Evolutionary conservation across 352 stramenopile genomes (phyloP).

Genomic region (Globisporangium okanoganense): DNA sequence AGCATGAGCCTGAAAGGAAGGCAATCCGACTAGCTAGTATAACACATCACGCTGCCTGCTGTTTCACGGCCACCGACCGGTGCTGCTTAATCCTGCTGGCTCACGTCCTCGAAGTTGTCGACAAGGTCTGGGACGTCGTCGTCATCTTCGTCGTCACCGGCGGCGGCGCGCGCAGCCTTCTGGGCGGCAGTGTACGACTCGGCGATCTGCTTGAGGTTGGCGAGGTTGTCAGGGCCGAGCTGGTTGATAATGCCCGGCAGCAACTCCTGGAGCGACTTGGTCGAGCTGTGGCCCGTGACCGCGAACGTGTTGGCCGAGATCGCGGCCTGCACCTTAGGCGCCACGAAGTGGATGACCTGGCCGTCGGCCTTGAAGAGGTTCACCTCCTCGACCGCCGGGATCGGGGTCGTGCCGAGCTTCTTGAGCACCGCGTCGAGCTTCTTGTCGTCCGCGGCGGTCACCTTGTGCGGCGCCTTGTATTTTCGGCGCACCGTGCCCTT

Average conservation of each 20-base stretch:
- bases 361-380: constrained; percentile 99
- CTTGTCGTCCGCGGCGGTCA: constrained; percentile 94
- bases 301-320: constrained; percentile 99
- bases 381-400: constrained; percentile 98
- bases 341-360: constrained; percentile 98
- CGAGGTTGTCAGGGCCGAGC: constrained; percentile 96
- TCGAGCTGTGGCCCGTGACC: constrained; percentile 93
- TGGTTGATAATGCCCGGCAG: constrained; percentile 98
- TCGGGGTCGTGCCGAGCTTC: constrained; percentile 97
- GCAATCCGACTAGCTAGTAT: constrained; percentile 20
- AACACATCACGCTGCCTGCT: constrained; percentile 18
- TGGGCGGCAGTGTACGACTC: constrained; percentile 83
- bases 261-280: constrained; percentile 97
- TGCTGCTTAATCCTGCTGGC: constrained; percentile 80
- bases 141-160: constrained; percentile 88
- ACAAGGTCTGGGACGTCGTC: constrained; percentile 98
- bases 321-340: constrained; percentile 97
- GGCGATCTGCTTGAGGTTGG: constrained; percentile 94
- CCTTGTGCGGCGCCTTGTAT: constrained; percentile 94
- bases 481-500: constrained; percentile 96
- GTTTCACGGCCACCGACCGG: background rate
- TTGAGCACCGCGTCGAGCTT: constrained; percentile 97
- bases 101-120: constrained; percentile 98
- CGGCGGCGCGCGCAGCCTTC: constrained; percentile 73
- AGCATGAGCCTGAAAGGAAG: constrained; percentile 6